Percentiles rank a stretch among this genome's conserved stretches.
Conservation (phyloP, 1,284 basidiomycete genomes). For the Apiotrichum porosum region DNA sequence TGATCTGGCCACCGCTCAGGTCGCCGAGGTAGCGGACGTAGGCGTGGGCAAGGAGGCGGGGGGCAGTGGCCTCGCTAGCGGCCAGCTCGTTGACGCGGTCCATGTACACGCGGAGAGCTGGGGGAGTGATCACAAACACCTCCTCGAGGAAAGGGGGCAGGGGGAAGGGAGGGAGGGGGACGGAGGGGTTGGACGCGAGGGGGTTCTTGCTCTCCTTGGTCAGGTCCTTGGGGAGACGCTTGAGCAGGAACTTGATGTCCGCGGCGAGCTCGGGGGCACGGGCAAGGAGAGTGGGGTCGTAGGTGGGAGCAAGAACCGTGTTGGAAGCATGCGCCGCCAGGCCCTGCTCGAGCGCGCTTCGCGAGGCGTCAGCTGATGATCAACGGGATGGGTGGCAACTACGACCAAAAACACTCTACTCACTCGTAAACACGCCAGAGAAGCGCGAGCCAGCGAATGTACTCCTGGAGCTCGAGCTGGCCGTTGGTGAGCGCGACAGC, state of each 20-base stretch:
- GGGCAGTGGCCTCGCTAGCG: conserved; percentile 53
- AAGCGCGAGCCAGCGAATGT: conserved; percentile 66
- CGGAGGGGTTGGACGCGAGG: conserved; percentile 13
- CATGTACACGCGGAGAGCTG: conserved; percentile 56
- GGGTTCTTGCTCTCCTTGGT: neutral
- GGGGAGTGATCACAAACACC: conserved; percentile 52
- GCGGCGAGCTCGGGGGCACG: conserved; percentile 58
- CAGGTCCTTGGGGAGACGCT: conserved; percentile 23
- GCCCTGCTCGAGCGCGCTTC: conserved; percentile 60
- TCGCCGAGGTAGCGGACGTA: conserved; percentile 85
- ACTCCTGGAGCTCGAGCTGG: conserved; percentile 60
- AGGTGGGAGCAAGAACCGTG: conserved; percentile 61
- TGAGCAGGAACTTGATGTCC: conserved; percentile 65
- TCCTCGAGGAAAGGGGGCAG: conserved; percentile 45
- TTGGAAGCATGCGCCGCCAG: conserved; percentile 62
- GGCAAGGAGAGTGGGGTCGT: conserved; percentile 64
- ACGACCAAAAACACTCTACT: conserved; percentile 35
- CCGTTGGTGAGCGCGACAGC: conserved; percentile 61
- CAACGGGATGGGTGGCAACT: neutral
- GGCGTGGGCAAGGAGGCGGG: conserved; percentile 66
- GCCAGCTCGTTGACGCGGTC: conserved; percentile 52
- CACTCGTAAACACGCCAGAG: conserved; percentile 74
- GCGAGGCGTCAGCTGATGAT: neutral
- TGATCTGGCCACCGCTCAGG: conserved; percentile 72
- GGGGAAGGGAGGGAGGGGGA: conserved; percentile 55